Conservation (phyloP, 345 rosid species). For the Melaleuca alternifolia region DNA sequence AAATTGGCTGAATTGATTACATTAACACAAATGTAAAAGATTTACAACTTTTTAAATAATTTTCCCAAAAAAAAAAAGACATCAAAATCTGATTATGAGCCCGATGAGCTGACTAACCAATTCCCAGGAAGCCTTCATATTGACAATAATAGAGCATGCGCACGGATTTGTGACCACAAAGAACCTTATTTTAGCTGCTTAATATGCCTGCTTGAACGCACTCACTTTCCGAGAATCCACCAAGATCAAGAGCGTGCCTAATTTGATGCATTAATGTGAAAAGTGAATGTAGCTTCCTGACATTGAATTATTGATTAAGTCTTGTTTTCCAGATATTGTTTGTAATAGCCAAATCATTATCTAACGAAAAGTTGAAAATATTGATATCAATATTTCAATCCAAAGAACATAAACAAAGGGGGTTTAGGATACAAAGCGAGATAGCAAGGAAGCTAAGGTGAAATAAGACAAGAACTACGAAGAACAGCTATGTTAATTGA, state of each 20-base stretch:
- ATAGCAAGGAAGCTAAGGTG: neutral
- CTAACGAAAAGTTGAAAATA: neutral
- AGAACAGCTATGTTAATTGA: neutral
- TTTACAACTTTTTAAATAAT: no score
- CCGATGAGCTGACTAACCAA: neutral
- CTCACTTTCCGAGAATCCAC: neutral
- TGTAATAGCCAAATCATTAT: neutral
- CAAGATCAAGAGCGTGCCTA: neutral
- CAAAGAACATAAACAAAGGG: neutral
- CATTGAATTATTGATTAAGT: no score
- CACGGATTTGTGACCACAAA: neutral
- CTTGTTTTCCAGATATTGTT: neutral
- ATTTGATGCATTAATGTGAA: neutral
- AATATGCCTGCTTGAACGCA: neutral
- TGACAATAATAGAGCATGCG: neutral
- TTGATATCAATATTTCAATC: neutral
- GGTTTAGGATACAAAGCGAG: neutral
- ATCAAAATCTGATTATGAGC: neutral
- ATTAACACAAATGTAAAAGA: no score
- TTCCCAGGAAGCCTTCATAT: neutral
- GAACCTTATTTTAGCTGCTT: neutral
- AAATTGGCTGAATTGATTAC: no score
- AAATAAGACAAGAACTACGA: neutral
- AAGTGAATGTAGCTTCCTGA: neutral
- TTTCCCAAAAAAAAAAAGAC: neutral